Base-by-base conservation (phyloP, 805 yeast genomes). In the Schizosaccharomyces japonicus region DNA sequence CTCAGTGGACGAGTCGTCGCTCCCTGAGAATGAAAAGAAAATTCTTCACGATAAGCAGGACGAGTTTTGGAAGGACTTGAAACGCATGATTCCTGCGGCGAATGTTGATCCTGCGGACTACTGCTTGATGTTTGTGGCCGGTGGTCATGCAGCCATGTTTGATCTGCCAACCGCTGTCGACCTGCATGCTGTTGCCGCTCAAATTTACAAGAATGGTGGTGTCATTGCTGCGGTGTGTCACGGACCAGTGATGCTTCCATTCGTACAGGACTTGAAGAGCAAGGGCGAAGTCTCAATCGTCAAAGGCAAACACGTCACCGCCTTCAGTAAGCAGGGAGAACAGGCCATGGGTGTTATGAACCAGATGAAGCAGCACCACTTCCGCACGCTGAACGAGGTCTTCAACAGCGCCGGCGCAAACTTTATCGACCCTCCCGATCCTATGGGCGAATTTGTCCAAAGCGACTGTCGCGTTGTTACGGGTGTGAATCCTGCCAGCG, bases 401-500 rank as follows among this genome's bases (percentile, higher is more conserved):
- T 31, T 44, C 39, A 32, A 40, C 8, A 21, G 26, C 8, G 34
- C 47, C 31, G 27, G 49, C 39, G 36, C 42, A 23, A 60, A 51
- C 26, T 71, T 62, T 55, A 60, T 61, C 34, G 58, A 63, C 19
- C 78, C 80, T 44, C 53, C 60, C 4, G 69, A 66, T n/a, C 73
- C 76, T 31, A 73, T 70, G 65, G 76, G 58, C 39, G 71, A 66
- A 39, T 72, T 62, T 53, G 57, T 70, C n/a, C 63, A 72, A 39
- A 61, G 62, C 26, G 81, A 76, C 55, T 78, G 76, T 26, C 69
- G 70, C 54, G 48, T 76, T 39, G 72, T 76, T 36, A 70, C 79
- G 13, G 82, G 82, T 45, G 71, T 69, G 23, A 76, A 76, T 61
- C 81, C 81, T 21, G 72, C 70, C 15, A 66, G 73, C 40, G 76